Evolutionary conservation across 371 early-diverging fungal genomes (phyloP).

Genomic region (Mortierella sp.): DNA sequence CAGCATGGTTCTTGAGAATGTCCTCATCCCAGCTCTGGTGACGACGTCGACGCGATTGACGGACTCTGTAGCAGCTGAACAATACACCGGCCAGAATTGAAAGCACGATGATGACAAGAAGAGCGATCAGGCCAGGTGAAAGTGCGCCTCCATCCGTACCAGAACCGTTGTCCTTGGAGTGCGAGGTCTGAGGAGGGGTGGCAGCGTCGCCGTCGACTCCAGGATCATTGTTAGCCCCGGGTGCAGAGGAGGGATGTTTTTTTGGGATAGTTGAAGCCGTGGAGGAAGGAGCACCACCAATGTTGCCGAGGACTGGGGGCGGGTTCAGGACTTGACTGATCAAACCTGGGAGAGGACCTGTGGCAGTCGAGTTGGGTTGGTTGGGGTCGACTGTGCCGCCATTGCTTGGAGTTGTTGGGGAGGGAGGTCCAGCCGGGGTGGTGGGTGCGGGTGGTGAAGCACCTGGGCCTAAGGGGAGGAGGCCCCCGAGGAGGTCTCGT

Average conservation of each 20-base stretch:
- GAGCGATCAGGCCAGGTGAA: constrained; percentile 36
- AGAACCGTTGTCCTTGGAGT: neutral
- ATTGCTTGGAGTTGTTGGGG: neutral
- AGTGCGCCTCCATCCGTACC: neutral
- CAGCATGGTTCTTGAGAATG: constrained; percentile 43
- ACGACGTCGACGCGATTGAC: constrained; percentile 35
- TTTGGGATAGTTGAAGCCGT: neutral
- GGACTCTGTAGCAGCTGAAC: constrained; percentile 46
- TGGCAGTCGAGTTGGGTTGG: neutral
- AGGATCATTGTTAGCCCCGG: neutral
- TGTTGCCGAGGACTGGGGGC: neutral
- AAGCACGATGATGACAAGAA: constrained; percentile 24
- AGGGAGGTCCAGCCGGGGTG: neutral
- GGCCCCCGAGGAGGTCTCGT: constrained; percentile 35
- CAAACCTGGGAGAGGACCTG: constrained; percentile 21
- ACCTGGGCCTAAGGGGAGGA: constrained; percentile 11
- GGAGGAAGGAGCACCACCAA: neutral
- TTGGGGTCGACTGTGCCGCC: neutral
- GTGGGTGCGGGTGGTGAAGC: constrained; percentile 4
- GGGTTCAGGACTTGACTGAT: constrained; percentile 17
- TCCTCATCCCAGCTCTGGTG: constrained; percentile 45
- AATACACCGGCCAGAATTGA: constrained; percentile 22
- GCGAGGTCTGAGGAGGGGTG: neutral
- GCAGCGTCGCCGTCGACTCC: neutral
- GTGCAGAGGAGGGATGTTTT: neutral